Base-by-base conservation (phyloP, 768 basidiomycete species). In the Gelatoporia subvermispora region DNA sequence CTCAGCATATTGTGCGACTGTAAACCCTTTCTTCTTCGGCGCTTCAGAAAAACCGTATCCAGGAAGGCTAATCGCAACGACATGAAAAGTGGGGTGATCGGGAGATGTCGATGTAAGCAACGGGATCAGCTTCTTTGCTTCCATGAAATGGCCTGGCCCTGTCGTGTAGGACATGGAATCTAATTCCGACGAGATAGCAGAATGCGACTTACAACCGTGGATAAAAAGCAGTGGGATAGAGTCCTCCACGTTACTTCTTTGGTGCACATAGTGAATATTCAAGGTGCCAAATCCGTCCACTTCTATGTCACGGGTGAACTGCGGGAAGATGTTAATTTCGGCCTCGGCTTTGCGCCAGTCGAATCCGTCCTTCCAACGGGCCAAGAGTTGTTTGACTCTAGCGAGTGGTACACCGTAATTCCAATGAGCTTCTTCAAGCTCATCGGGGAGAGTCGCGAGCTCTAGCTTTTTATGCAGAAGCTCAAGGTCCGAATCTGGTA, bases 81-180 rank as follows among this genome's bases (percentile, higher is more conserved):
- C 78, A 50, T 84, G 79, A 59, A 85, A 84, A 39, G 70, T 76
- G 1, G 80, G 81, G 3, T 75, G 68, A 0, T 68, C 61, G 13
- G 28, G 47, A 1, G 70, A 67, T 0, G 63, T 57, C 17, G 68
- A 60, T 0, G 72, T 66, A 51, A 85, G 63, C 3, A 81, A 56
- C 3, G 80, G 77, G 2, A 85, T 60, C 3, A 84, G 64, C 64
- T 82, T 84, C 41, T 65, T 57, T 9, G 72, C 75, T 61, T 84
- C 81, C 17, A 74, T 43, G 59, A 82, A 79, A 45, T 73, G 71
- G 47, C 82, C 82, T 0, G 80, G 80, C 83, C 82, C 81, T 81
- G 47, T 13, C 23, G 8, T 28, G 31, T n/a, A 16, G 17, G 21
- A 58, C 49, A n/a, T 9, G 18, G 10, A 41, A 41, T 18, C 20